phyloP scores from a whole-genome alignment of 306 rosid species.

The Pterocarpus santalinus region DNA sequence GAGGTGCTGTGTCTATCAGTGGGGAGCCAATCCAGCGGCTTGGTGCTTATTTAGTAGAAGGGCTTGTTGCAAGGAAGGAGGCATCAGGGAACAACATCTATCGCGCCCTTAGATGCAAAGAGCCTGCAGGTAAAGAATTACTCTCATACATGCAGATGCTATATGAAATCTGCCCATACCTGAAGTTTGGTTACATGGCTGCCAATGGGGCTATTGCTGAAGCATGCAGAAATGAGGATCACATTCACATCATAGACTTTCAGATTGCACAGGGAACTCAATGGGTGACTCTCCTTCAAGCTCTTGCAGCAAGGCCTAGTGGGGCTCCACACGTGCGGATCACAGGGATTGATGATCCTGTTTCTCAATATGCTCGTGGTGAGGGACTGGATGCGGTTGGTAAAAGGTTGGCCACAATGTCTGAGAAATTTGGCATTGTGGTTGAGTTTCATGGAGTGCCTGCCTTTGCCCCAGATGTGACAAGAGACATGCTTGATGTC shows the following conservation, averaged over 20 bases:
- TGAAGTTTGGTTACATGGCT: slow-evolving; percentile 95
- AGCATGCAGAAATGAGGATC: slow-evolving; percentile 84
- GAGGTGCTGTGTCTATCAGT: slow-evolving; percentile 69
- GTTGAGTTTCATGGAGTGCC: slow-evolving; percentile 81
- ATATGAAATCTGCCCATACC: slow-evolving; percentile 86
- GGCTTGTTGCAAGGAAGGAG: slow-evolving; percentile 85
- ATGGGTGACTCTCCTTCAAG: slow-evolving; percentile 93
- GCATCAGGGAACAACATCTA: slow-evolving; percentile 77
- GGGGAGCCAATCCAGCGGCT: slow-evolving; percentile 90
- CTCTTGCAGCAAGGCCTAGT: slow-evolving; percentile 86
- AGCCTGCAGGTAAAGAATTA: slow-evolving; percentile 80
- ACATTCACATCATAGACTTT: slow-evolving; percentile 87
- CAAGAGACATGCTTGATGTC: slow-evolving; percentile 73
- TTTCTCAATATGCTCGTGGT: slow-evolving; percentile 76
- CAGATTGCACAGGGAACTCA: slow-evolving; percentile 86
- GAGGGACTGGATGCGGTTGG: slow-evolving; percentile 72
- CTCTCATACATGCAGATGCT: slow-evolving; percentile 80
- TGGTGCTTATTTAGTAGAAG: slow-evolving; percentile 93
- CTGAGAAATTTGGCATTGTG: slow-evolving; percentile 64
- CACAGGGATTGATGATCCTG: slow-evolving; percentile 86
- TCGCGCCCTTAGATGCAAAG: slow-evolving; percentile 72
- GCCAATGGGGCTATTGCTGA: slow-evolving; percentile 94
- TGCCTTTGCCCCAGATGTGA: slow-evolving; percentile 70
- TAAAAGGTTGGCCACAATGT: slow-evolving; percentile 60
- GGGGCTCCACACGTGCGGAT: slow-evolving; percentile 85